Evolutionary conservation across 805 yeast genomes (phyloP).

Genomic region (Saitoella complicata): DNA sequence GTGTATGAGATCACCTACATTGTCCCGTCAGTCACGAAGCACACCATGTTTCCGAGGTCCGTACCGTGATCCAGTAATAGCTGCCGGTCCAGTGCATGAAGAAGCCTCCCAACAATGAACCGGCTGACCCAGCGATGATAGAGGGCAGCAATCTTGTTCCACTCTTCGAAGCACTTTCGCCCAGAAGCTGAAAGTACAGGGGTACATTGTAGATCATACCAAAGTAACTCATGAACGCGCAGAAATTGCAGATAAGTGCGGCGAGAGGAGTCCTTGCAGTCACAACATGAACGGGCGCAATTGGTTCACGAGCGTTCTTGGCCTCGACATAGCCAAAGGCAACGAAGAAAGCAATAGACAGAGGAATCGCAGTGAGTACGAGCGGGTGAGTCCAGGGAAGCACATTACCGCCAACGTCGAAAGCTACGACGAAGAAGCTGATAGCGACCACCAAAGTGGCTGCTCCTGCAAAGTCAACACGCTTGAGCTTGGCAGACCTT

Average conservation of each 20-base stretch:
- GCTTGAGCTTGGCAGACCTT: constrained; percentile 30
- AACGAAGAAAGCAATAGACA: constrained; percentile 21
- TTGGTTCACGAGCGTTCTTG: constrained; percentile 42
- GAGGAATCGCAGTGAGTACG: constrained; percentile 23
- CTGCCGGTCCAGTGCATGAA: constrained; percentile 50
- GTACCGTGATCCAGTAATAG: constrained; percentile 10
- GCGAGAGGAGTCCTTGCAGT: constrained; percentile 43
- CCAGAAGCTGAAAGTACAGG: constrained; percentile 44
- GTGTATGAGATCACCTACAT: neutral
- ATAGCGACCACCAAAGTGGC: constrained; percentile 39
- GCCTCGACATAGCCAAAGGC: constrained; percentile 37
- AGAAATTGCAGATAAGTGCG: constrained; percentile 54
- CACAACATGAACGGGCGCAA: constrained; percentile 45
- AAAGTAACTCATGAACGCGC: constrained; percentile 51
- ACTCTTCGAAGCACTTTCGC: constrained; percentile 35
- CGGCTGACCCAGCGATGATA: constrained; percentile 49
- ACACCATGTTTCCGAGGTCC: constrained; percentile 2
- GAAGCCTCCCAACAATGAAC: constrained; percentile 51
- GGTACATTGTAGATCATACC: constrained; percentile 55
- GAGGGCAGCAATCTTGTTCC: constrained; percentile 37
- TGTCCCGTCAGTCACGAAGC: neutral
- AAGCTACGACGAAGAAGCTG: constrained; percentile 41
- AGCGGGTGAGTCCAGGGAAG: constrained; percentile 30
- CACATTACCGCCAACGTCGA: constrained; percentile 48
- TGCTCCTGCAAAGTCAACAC: constrained; percentile 54